These are phyloP conservation scores for Sphagnum contortum DNA, from an alignment of 225 moss, liverwort and hornwort species.

Conservation along the genomic window DNA sequence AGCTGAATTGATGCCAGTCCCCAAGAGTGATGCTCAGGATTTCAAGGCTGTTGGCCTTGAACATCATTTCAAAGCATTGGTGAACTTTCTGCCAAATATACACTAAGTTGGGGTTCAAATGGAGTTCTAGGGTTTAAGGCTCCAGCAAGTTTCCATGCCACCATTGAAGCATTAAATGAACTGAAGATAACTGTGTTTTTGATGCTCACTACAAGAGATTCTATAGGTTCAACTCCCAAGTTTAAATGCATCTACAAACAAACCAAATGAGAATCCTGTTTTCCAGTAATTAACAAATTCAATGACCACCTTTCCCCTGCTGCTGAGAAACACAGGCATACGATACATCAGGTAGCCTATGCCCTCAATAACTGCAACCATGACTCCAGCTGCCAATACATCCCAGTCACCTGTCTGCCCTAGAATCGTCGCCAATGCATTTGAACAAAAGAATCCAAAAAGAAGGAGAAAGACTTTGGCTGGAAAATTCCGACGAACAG, in stretches of 20 bases:
- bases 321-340: conserved; percentile 38
- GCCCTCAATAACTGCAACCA: conserved; percentile 79
- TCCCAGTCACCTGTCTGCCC: conserved; percentile 99
- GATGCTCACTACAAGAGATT: too few relatives aligned
- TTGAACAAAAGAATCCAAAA: conserved; percentile 77
- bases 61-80: too few relatives aligned
- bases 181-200: too few relatives aligned
- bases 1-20: too few relatives aligned
- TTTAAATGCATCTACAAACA: conserved; percentile 96
- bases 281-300: conserved; percentile 78
- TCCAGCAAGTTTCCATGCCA: too few relatives aligned
- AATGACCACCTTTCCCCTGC: conserved; percentile 31
- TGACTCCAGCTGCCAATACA: conserved; percentile 76
- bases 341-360: conserved; percentile 76
- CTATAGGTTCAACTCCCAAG: conserved; percentile 56
- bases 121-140: too few relatives aligned
- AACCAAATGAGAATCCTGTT: conserved; percentile 82
- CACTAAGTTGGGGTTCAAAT: too few relatives aligned
- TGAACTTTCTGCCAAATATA: too few relatives aligned
- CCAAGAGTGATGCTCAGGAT: too few relatives aligned
- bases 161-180: too few relatives aligned
- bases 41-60: too few relatives aligned
- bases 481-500: conserved; percentile 52
- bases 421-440: conserved; percentile 84
- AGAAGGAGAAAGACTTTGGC: conserved; percentile 81